A percentile compares a stretch with the other conserved stretches of the same genome.
phyloP scores from a whole-genome alignment of 352 stramenopile genomes.

The Nothophytophthora sp. region DNA sequence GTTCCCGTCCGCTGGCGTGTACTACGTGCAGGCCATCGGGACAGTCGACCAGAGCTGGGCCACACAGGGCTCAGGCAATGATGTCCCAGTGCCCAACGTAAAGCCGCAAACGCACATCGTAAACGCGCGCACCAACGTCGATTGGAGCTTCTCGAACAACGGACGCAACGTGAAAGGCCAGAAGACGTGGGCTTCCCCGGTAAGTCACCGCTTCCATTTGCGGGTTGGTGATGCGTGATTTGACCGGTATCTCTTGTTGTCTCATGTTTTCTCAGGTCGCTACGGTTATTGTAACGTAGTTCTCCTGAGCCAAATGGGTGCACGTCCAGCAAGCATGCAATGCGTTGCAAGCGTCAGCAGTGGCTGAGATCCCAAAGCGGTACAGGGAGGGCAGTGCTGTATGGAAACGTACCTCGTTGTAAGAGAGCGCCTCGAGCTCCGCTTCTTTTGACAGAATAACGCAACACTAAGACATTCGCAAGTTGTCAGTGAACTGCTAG shows the following conservation, averaged over 20 bases:
- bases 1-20: conserved; percentile 43
- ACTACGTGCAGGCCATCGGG: conserved; percentile 59
- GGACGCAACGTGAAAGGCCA: conserved; percentile 50
- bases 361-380: too few relatives aligned
- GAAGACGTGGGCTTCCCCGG: conserved; percentile 51
- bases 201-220: conserved; percentile 9
- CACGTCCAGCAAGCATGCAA: too few relatives aligned
- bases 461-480: conserved; percentile 1
- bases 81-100: conserved; percentile 40
- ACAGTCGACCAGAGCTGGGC: conserved; percentile 73
- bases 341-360: too few relatives aligned
- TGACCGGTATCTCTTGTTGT: neutral
- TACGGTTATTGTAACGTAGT: conserved; percentile 24
- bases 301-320: conserved; percentile 1
- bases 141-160: conserved; percentile 59
- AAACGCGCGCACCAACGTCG: conserved; percentile 65
- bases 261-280: conserved; percentile 1
- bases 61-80: conserved; percentile 38
- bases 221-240: neutral
- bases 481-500: conserved; percentile 12
- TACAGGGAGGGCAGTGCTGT: too few relatives aligned
- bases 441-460: too few relatives aligned
- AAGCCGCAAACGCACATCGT: conserved; percentile 73
- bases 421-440: too few relatives aligned
- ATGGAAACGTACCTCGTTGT: too few relatives aligned